These are phyloP conservation scores for Curvularia spicifera DNA, from an alignment of 2,329 filamentous ascomycete species.

Conservation along the genomic window DNA sequence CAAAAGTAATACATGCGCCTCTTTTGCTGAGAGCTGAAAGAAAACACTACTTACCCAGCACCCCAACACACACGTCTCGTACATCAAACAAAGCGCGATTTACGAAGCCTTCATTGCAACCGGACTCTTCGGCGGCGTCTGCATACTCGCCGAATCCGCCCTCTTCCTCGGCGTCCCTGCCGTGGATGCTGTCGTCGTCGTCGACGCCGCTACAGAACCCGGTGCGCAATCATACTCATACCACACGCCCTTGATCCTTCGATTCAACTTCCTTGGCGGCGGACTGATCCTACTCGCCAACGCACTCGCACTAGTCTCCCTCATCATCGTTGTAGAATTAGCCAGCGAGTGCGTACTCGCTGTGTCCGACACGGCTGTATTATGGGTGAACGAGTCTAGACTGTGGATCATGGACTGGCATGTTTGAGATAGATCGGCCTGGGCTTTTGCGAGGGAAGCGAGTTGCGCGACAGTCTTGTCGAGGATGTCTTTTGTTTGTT, in stretches of 20 bases:
- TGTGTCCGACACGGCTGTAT: conserved; percentile 23
- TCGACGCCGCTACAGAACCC: conserved; percentile 7
- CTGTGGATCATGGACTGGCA: conserved; percentile 41
- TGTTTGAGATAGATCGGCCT: conserved; percentile 37
- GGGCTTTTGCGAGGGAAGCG: conserved; percentile 36
- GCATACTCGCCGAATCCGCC: conserved; percentile 26
- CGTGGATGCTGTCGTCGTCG: too few species aligned
- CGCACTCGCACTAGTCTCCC: conserved; percentile 16
- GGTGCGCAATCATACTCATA: conserved; percentile 44
- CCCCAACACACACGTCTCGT: too few species aligned
- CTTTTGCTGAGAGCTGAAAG: not conserved
- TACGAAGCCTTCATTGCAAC: conserved; percentile 16
- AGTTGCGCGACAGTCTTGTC: conserved; percentile 39
- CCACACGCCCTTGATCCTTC: conserved; percentile 46
- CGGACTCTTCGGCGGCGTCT: conserved; percentile 36
- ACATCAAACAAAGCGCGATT: not conserved
- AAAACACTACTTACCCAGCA: too few species aligned
- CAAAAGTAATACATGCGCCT: not conserved
- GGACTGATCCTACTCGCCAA: conserved; percentile 37
- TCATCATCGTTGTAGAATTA: not conserved
- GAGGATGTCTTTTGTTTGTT: conserved; percentile 37
- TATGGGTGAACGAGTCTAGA: conserved; percentile 33
- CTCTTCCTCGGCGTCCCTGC: conserved; percentile 20
- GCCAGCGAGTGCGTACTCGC: conserved; percentile 20
- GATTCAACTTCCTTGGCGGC: conserved; percentile 42